A percentile compares a stretch with the other conserved stretches of the same genome.
Evolutionary conservation across 306 rosid genomes (phyloP).

Genomic region (Cajanus cajan): DNA sequence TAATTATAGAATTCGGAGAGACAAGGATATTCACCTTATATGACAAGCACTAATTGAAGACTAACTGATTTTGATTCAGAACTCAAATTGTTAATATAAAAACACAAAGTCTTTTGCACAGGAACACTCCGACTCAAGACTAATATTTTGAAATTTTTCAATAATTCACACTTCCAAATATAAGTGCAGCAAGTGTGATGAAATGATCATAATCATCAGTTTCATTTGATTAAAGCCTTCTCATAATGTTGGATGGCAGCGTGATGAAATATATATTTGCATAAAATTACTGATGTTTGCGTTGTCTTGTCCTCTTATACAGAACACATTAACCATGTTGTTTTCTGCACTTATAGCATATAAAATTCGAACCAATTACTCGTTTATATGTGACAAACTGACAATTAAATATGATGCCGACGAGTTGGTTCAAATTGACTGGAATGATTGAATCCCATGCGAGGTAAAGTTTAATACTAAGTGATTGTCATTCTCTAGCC

Average conservation of each 20-base stretch:
- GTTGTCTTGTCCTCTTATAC: neutral
- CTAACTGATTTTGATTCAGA: neutral
- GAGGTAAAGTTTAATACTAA: neutral
- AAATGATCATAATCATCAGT: neutral
- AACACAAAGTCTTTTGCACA: neutral
- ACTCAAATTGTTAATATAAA: neutral
- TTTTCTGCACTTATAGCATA: neutral
- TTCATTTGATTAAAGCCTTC: no score
- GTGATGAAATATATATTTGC: neutral
- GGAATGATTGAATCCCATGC: neutral
- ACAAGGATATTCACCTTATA: neutral
- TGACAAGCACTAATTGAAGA: neutral
- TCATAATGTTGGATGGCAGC: neutral
- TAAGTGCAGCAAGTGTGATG: neutral
- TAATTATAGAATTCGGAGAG: neutral
- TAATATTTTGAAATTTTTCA: no score
- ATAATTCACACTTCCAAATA: neutral
- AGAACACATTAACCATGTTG: neutral
- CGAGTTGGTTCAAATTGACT: neutral
- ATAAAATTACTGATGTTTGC: no score
- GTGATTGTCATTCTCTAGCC: neutral
- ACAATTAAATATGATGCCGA: neutral
- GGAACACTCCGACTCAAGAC: neutral
- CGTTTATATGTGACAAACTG: no score
- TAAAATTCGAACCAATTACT: neutral